Percentiles rank a stretch among this genome's conserved stretches.
Evolutionary conservation across 257 asterid species (phyloP).

Genomic region (Solanum tacnaense): DNA sequence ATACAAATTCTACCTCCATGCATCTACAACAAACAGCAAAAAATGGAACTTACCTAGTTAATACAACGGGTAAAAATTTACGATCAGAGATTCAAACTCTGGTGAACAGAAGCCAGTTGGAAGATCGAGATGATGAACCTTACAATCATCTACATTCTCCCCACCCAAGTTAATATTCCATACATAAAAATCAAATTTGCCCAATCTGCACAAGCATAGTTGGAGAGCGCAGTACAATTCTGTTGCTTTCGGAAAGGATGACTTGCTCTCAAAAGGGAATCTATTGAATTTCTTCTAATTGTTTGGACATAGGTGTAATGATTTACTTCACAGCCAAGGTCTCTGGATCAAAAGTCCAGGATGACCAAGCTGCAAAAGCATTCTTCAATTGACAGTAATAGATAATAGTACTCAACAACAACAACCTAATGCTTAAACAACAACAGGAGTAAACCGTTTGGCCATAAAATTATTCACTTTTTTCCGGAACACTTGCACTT

Average conservation of each 20-base stretch:
- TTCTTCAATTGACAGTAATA: not conserved
- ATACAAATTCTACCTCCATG: not conserved
- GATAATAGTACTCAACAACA: not conserved
- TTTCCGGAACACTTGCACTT: not conserved
- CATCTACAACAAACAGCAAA: not conserved
- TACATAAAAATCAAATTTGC: not conserved
- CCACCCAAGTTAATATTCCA: not conserved
- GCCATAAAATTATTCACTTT: not conserved
- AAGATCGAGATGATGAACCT: not conserved
- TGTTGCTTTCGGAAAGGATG: not conserved
- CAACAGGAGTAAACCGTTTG: not conserved
- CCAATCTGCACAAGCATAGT: not conserved
- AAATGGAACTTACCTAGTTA: not conserved
- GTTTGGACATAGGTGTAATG: not conserved
- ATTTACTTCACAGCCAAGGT: not conserved
- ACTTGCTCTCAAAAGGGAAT: not conserved
- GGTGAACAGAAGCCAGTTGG: not conserved
- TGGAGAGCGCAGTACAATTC: not conserved
- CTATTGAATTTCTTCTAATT: not conserved
- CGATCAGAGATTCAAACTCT: not conserved
- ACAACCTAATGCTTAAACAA: not conserved
- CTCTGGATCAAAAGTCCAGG: not conserved
- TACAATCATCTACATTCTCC: not conserved
- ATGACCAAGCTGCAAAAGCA: not conserved
- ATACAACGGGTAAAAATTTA: not conserved